Evolutionary conservation across 1,284 basidiomycete genomes (phyloP).

Genomic region (Microstroma glucosiphilum): DNA sequence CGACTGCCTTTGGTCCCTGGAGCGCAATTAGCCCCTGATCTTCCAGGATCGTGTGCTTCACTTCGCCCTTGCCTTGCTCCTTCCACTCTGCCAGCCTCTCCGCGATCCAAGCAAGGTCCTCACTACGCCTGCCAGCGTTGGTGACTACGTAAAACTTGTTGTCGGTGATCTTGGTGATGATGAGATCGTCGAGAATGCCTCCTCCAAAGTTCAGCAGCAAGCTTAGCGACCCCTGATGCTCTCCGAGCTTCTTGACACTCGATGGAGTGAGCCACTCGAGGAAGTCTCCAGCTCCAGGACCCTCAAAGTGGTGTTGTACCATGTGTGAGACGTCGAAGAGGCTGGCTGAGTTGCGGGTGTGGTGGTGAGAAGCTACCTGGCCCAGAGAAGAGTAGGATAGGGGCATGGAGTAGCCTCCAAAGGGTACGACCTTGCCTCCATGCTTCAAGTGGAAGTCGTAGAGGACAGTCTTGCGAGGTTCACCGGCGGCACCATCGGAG

Average conservation of each 20-base stretch:
- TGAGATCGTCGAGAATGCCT: conserved; percentile 88
- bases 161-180: conserved; percentile 53
- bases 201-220: conserved; percentile 81
- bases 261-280: conserved; percentile 66
- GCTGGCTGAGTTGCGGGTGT: conserved; percentile 75
- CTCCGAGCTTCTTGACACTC: conserved; percentile 62
- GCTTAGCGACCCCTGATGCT: conserved; percentile 67
- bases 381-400: conserved; percentile 66
- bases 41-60: conserved; percentile 75
- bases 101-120: conserved; percentile 74
- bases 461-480: conserved; percentile 60
- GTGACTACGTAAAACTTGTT: conserved; percentile 88
- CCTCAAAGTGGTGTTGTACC: conserved; percentile 56
- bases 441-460: conserved; percentile 84
- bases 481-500: neutral
- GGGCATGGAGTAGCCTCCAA: conserved; percentile 93
- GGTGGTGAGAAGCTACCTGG: conserved; percentile 72
- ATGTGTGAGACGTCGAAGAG: conserved; percentile 98
- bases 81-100: conserved; percentile 57
- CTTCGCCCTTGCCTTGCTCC: conserved; percentile 55
- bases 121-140: conserved; percentile 78
- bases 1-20: conserved; percentile 77
- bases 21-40: conserved; percentile 83
- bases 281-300: conserved; percentile 59
- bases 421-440: conserved; percentile 91